phyloP scores from a whole-genome alignment of 768 basidiomycete genomes.

The Paxillus ammoniavirescens region DNA sequence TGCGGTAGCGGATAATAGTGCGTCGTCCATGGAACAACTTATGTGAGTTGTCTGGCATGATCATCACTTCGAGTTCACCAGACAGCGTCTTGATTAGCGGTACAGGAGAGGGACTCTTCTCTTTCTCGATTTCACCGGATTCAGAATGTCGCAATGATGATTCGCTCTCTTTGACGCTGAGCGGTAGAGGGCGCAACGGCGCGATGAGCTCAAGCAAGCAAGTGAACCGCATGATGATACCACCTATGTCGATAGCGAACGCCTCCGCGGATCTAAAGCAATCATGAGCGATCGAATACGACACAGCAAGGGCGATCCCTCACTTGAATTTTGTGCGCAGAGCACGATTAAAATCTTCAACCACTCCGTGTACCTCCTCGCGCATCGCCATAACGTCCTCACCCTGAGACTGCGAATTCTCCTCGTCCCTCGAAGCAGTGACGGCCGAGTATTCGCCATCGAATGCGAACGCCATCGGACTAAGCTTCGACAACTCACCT shows the following conservation, averaged over 20 bases:
- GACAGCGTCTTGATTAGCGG: conserved; percentile 39
- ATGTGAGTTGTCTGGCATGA: conserved; percentile 55
- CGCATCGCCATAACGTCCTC: conserved; percentile 12
- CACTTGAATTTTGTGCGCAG: conserved; percentile 20
- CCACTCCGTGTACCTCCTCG: conserved; percentile 15
- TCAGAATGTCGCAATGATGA: not conserved
- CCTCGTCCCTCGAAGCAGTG: conserved; percentile 6
- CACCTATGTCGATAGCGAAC: conserved; percentile 20
- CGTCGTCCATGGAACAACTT: conserved; percentile 51
- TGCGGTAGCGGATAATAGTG: conserved; percentile 50
- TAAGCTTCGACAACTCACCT: not conserved
- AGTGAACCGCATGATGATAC: conserved; percentile 23
- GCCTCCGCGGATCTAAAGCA: conserved; percentile 16
- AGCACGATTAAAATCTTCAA: conserved; percentile 11
- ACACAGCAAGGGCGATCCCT: not conserved
- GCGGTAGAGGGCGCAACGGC: conserved; percentile 11
- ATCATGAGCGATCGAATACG: not conserved
- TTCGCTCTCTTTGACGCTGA: not conserved
- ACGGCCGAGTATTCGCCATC: conserved; percentile 27
- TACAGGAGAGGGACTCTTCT: not conserved
- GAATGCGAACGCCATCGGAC: conserved; percentile 19
- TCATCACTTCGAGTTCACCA: conserved; percentile 55
- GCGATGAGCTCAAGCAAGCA: conserved; percentile 23
- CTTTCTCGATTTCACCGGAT: not conserved
- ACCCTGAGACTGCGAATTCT: not conserved